Evolutionary conservation across 805 yeast genomes (phyloP), one percentile per base, ranked within the genome.

Genomic region (Saccharomycopsis malanga): DNA sequence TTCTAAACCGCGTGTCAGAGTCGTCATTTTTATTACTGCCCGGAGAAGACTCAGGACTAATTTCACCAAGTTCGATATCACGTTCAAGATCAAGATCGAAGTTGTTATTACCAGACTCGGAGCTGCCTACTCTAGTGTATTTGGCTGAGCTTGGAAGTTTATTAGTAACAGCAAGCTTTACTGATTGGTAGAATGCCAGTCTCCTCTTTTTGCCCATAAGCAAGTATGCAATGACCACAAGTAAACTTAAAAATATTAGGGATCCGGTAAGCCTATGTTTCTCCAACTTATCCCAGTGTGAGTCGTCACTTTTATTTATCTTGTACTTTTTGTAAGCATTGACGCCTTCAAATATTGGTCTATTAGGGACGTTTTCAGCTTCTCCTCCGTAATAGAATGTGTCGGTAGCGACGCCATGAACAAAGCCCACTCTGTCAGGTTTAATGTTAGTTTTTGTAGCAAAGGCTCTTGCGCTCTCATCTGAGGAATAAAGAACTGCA

Each of bases 401-500:
- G 17, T 67, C 69, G 0, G 76, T 71, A 0, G 75, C 66, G 0
- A 81, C 71, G 14, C 73, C 67, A 56, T 67, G 73, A 45, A 63
- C 49, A 45, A 48, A 70, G 0, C 85, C 84, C 4, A 69, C 61
- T 5, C 54, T 52, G 18, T 42, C 9, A 57, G 61, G 38, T 46
- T 47, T 2, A 39, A 39, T 32, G 36, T 25, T 58, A 39, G 44
- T 54, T 41, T 43, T 47, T 10, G 41, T 21, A 12, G 50, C 38
- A 67, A 57, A 71, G 3, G 69, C 74, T 49, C 57, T 70, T 29
- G 65, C 64, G 49, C 70, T 70, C 62, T 75, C 85, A 59, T 69
- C 77, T 52, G 70, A 72, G 3, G 83, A 76, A 57, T 82, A 82
- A 20, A 82, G 60, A 7, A 81, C 59, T 1, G 87, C 87, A 30